Percentiles rank a stretch among this genome's conserved stretches.
Evolutionary conservation across 2,329 filamentous ascomycete species (phyloP).

Genomic region (Thermochaetoides dissita): DNA sequence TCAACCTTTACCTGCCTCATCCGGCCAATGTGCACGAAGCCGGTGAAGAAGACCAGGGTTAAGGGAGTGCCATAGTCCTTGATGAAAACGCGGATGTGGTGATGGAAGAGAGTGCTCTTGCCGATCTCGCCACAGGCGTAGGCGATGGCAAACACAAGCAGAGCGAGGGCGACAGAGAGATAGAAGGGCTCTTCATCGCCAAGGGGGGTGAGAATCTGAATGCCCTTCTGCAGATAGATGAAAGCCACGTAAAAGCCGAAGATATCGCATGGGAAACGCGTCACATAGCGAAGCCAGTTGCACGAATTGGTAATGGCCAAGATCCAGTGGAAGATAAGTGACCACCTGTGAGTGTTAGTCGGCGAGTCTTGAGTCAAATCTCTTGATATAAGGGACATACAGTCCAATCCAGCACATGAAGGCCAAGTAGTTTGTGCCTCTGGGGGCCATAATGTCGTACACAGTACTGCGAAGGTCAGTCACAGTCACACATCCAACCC

Average conservation of each 20-base stretch:
- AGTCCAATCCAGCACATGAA: conserved; percentile 91
- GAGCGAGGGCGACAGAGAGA: conserved; percentile 59
- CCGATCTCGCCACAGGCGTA: conserved; percentile 64
- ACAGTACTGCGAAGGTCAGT: conserved; percentile 46
- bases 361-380: neutral
- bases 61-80: conserved; percentile 82
- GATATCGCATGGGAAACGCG: conserved; percentile 82
- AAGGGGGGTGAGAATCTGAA: conserved; percentile 69
- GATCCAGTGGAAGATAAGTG: conserved; percentile 70
- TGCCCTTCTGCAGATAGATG: conserved; percentile 82
- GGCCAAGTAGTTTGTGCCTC: conserved; percentile 66
- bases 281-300: conserved; percentile 79
- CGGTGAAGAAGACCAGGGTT: conserved; percentile 76
- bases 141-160: conserved; percentile 65
- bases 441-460: conserved; percentile 70
- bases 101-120: conserved; percentile 55
- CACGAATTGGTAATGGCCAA: conserved; percentile 75
- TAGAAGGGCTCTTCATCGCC: conserved; percentile 57
- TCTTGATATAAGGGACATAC: conserved; percentile 25
- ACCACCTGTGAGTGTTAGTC: conserved; percentile 45
- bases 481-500: neutral
- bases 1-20: conserved; percentile 60
- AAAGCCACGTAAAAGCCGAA: conserved; percentile 90
- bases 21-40: conserved; percentile 73
- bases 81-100: conserved; percentile 65